These are phyloP conservation scores for Circinella minor DNA, from an alignment of 371 early-diverging fungal genomes.

Conservation along the genomic window DNA sequence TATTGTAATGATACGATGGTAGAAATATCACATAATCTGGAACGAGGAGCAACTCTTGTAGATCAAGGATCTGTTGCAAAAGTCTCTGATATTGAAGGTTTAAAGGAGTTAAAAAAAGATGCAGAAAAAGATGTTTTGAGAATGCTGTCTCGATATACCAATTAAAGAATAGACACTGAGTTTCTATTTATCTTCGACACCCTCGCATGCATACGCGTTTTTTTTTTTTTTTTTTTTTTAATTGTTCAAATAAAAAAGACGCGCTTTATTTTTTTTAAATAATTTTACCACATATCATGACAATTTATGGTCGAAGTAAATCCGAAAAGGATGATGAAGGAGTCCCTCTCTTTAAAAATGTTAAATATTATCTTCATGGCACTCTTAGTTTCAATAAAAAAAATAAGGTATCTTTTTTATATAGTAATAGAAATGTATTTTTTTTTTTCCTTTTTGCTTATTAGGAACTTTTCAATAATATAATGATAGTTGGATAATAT, in stretches of 20 bases:
- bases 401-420: neutral
- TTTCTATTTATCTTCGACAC: no score
- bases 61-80: neutral
- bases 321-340: neutral
- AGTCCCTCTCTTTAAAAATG: slow-evolving; percentile 12
- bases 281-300: neutral
- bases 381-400: neutral
- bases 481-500: neutral
- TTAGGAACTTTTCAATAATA: neutral
- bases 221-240: neutral
- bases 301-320: neutral
- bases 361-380: slow-evolving; percentile 3
- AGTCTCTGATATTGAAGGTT: neutral
- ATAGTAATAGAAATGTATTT: neutral
- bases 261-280: neutral
- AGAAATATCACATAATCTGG: neutral
- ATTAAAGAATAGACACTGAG: neutral
- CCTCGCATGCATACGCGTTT: no score
- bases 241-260: neutral
- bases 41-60: neutral
- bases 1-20: slow-evolving; percentile 3
- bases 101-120: neutral
- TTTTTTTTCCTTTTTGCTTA: neutral
- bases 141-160: neutral
- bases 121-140: neutral